Evolutionary conservation across 441 rosid genomes (phyloP).

Genomic region (Jatropha multifida): DNA sequence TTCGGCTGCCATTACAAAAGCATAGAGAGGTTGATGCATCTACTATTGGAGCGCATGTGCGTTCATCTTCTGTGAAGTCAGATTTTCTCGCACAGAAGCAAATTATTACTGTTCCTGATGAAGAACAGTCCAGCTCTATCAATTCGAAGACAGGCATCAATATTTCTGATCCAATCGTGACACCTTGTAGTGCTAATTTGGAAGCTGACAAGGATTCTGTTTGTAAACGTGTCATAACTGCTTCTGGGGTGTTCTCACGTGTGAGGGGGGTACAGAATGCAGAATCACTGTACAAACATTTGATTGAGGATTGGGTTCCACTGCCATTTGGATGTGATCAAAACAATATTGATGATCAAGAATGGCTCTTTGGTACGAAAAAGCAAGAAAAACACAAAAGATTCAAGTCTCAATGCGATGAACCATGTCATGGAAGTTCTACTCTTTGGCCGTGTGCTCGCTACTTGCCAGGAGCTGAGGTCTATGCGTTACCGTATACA

Average conservation of each 20-base stretch:
- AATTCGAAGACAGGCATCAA: neutral
- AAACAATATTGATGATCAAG: conserved; percentile 26
- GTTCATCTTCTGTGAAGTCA: conserved; percentile 9
- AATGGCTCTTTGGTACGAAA: conserved; percentile 41
- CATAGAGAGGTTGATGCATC: conserved; percentile 8
- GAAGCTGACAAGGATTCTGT: neutral
- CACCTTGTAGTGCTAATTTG: neutral
- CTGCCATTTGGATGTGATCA: conserved; percentile 21
- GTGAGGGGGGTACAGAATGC: neutral
- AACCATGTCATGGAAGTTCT: conserved; percentile 2
- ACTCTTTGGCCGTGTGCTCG: conserved; percentile 40
- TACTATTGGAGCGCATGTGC: neutral
- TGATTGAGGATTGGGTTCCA: conserved; percentile 39
- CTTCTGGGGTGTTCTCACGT: neutral
- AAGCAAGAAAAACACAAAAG: conserved; percentile 22
- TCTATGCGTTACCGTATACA: conserved; percentile 61
- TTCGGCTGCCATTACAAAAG: conserved; percentile 44
- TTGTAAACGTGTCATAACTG: neutral
- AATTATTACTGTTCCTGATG: neutral
- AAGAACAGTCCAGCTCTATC: neutral
- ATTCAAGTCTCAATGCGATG: conserved; percentile 16
- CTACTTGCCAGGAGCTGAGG: conserved; percentile 37
- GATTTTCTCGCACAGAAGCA: neutral
- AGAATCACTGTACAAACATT: conserved; percentile 26
- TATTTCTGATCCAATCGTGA: neutral